Evolutionary conservation across 495 filamentous ascomycete species (phyloP).

Genomic region (Aspergillus incahuasiensis): DNA sequence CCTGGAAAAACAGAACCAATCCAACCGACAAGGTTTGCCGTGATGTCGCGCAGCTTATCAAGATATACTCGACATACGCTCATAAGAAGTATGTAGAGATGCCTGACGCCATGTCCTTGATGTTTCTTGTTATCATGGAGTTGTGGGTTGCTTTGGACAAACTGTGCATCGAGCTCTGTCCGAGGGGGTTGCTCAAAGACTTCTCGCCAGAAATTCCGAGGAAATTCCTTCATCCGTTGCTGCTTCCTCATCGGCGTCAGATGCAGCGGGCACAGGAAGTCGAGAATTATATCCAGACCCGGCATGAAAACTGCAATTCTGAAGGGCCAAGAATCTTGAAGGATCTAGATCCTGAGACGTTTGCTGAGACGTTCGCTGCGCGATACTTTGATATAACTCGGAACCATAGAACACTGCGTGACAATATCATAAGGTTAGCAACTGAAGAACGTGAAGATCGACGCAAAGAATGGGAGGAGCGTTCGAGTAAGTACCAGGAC

Average conservation of each 20-base stretch:
- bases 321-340: slow-evolving; percentile 26
- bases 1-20: slow-evolving; percentile 24
- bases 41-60: slow-evolving; percentile 21
- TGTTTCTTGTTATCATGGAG: slow-evolving; percentile 54
- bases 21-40: slow-evolving; percentile 17
- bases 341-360: slow-evolving; percentile 23
- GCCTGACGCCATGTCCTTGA: slow-evolving; percentile 48
- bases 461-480: neutral
- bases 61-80: slow-evolving; percentile 29
- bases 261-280: slow-evolving; percentile 43
- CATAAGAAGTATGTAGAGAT: slow-evolving; percentile 30
- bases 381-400: slow-evolving; percentile 44
- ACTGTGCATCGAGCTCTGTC: slow-evolving; percentile 32
- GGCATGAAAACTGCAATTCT: slow-evolving; percentile 18
- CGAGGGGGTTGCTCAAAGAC: slow-evolving; percentile 34
- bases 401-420: slow-evolving; percentile 31
- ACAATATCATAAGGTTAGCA: neutral
- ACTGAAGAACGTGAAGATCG: neutral
- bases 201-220: slow-evolving; percentile 47
- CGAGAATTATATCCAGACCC: slow-evolving; percentile 43
- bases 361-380: slow-evolving; percentile 44
- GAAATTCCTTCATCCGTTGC: slow-evolving; percentile 38
- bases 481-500: slow-evolving; percentile 7
- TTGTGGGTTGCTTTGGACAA: slow-evolving; percentile 57
- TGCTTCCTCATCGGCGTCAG: slow-evolving; percentile 43